phyloP scores from a whole-genome alignment of 352 stramenopile species.

The Phytopythium vexans region DNA sequence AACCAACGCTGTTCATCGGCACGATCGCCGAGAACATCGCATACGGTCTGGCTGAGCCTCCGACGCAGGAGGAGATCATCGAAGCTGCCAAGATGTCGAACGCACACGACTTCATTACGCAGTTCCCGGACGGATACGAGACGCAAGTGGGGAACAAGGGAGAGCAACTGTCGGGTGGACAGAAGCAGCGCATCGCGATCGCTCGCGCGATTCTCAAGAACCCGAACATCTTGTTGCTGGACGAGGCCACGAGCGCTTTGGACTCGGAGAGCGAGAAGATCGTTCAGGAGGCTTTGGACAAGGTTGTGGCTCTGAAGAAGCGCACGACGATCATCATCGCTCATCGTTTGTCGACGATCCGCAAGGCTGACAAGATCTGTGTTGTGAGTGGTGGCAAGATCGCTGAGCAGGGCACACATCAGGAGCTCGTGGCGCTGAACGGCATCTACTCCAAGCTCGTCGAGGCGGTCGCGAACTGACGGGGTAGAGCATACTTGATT shows the following conservation, averaged over 20 bases:
- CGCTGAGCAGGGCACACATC: constrained; percentile 91
- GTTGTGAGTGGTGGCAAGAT: constrained; percentile 92
- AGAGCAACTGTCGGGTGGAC: constrained; percentile 66
- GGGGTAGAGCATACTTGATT: too few relatives aligned
- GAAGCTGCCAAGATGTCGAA: constrained; percentile 89
- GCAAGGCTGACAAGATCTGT: constrained; percentile 93
- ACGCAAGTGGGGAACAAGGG: constrained; percentile 94
- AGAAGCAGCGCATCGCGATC: constrained; percentile 89
- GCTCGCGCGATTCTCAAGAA: constrained; percentile 89
- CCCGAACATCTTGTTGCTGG: constrained; percentile 82
- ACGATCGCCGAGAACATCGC: too few relatives aligned
- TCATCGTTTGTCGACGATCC: constrained; percentile 93
- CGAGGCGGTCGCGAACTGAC: constrained; percentile 13
- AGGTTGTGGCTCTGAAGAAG: constrained; percentile 44
- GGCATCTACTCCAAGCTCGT: constrained; percentile 34
- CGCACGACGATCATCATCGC: constrained; percentile 92
- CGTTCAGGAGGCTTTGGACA: constrained; percentile 79
- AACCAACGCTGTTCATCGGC: constrained; percentile 60
- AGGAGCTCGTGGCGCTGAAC: constrained; percentile 70
- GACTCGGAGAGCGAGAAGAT: constrained; percentile 81
- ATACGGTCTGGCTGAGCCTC: constrained; percentile 34
- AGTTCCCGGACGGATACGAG: constrained; percentile 89
- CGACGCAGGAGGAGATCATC: constrained; percentile 70
- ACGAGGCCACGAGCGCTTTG: constrained; percentile 89
- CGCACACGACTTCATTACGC: constrained; percentile 89